Evolutionary conservation across 2,329 filamentous ascomycete genomes (phyloP), one percentile per base, ranked within the genome.

Genomic region (Fusarium temperatum): DNA sequence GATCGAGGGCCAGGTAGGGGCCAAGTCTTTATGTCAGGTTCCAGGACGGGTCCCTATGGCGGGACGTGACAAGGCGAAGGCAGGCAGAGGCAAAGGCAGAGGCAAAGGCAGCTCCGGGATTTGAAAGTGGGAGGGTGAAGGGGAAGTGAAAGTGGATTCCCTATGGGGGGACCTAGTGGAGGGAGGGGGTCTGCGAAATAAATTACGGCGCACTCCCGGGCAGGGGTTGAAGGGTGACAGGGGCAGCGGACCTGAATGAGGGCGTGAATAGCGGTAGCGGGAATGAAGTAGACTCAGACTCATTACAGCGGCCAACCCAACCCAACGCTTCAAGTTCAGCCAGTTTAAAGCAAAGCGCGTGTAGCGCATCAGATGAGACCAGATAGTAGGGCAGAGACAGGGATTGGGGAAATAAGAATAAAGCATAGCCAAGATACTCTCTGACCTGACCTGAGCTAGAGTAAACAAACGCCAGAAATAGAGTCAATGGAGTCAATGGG

Each of bases 11-110:
- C 75, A 75, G 77, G 77, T 77, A 77, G 70, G 75, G 75, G 73
- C 74, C 77, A 78, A 78, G 77, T 73, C 75, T 78, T 78, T 78
- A 78, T 78, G 77, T 78, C 77, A 78, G 69, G 73, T 76, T 72
- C 77, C 74, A 78, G 69, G 70, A 74, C 63, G 74, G 77, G 75
- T 78, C 76, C 76, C 71, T 70, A 70, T 68, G 68, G 75, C 75
- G 77, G 77, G 77, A 78, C 72, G 77, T 77, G 77, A 78, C 75
- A 78, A 75, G 75, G 74, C 72, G 72, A 57, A 41, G 51, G 51
- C 35, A 48, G 41, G 20, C 30, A 58, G 50, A 47, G 55, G 24
- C 44, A 58, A 58, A 47, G 55, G 24, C 44, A 45, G 26, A 47
- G 44, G 41, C 41, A 58, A 58, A 58, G 55, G 55, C 55, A 58